These are phyloP conservation scores for Penicillium egyptiacum DNA, from an alignment of 495 filamentous ascomycete species.

Conservation along the genomic window DNA sequence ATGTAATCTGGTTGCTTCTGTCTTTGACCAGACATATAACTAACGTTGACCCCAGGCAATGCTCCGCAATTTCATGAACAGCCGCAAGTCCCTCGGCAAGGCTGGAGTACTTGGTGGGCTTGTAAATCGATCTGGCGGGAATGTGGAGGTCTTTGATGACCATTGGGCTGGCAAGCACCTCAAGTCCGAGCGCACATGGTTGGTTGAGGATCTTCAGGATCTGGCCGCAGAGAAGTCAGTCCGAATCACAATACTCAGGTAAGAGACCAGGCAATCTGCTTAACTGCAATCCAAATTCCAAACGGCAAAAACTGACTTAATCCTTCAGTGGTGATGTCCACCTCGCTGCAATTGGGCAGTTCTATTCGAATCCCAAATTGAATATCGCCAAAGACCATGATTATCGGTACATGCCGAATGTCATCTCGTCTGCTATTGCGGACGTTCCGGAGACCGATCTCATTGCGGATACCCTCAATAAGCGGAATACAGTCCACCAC, in stretches of 20 bases:
- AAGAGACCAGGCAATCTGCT: slow-evolving; percentile 19
- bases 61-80: slow-evolving; percentile 74
- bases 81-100: slow-evolving; percentile 82
- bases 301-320: slow-evolving; percentile 17
- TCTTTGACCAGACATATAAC: background rate
- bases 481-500: slow-evolving; percentile 90
- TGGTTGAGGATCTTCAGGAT: slow-evolving; percentile 87
- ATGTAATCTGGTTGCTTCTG: slow-evolving; percentile 42
- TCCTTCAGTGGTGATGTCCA: slow-evolving; percentile 79
- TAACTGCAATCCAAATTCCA: background rate
- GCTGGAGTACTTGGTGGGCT: slow-evolving; percentile 77
- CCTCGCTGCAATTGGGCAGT: slow-evolving; percentile 86
- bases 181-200: slow-evolving; percentile 80
- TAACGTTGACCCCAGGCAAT: slow-evolving; percentile 50
- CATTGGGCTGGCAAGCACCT: slow-evolving; percentile 97
- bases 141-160: slow-evolving; percentile 92
- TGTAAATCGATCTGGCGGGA: slow-evolving; percentile 86
- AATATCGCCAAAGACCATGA: slow-evolving; percentile 78
- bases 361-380: slow-evolving; percentile 84
- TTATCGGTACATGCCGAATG: slow-evolving; percentile 88
- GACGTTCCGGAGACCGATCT: slow-evolving; percentile 88
- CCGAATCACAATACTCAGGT: slow-evolving; percentile 84
- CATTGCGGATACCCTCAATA: slow-evolving; percentile 89
- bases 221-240: slow-evolving; percentile 88
- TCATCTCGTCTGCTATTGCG: slow-evolving; percentile 89